Evolutionary conservation across 495 filamentous ascomycete species (phyloP).

Genomic region (Tuber microsphaerosporum): DNA sequence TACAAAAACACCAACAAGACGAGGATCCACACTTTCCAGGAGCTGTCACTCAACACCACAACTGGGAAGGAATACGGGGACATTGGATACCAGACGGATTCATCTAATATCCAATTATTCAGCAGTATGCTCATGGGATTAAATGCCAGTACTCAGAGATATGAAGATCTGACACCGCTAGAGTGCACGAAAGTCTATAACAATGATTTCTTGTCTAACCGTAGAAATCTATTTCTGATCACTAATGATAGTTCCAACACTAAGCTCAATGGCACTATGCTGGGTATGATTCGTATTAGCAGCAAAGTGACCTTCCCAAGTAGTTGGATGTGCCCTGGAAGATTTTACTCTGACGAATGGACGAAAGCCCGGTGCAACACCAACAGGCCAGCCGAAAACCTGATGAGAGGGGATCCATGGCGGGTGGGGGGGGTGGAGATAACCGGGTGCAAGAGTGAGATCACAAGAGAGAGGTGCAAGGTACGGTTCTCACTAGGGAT

Average conservation of each 20-base stretch:
- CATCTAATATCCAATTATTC: background rate
- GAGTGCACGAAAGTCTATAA: background rate
- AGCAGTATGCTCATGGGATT: background rate
- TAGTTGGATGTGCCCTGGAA: background rate
- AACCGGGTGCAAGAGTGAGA: background rate
- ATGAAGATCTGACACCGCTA: background rate
- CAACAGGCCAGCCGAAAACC: no score
- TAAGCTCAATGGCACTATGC: background rate
- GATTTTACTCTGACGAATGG: no score
- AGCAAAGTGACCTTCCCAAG: background rate
- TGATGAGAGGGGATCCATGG: no score
- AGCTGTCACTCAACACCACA: no score
- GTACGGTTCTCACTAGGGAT: conserved; percentile 46
- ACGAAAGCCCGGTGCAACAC: no score
- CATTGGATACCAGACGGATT: no score
- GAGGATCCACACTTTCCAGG: no score
- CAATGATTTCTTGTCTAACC: background rate
- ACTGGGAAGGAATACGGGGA: no score
- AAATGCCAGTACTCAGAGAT: background rate
- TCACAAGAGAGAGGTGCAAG: conserved; percentile 41
- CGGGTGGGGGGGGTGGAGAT: no score
- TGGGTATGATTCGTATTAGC: no score
- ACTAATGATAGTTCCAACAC: background rate
- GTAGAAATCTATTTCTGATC: background rate
- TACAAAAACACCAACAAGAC: background rate